Evolutionary conservation across 148 eudicot species (phyloP).

Genomic region (Dysphania ambrosioides): DNA sequence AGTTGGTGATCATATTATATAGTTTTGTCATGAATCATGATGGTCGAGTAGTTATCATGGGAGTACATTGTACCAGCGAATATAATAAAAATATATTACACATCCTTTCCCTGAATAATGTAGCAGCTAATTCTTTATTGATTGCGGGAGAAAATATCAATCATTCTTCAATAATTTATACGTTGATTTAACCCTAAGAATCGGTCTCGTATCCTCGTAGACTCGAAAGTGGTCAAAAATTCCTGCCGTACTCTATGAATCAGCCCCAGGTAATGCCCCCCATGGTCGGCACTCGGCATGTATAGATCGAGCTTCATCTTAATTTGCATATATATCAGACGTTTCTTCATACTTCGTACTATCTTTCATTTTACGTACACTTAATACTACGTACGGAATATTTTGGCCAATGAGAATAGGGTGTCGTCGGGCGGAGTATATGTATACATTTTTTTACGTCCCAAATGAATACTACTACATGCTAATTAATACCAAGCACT

Average conservation of each 20-base stretch:
- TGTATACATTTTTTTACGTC: no score
- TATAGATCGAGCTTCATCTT: background rate
- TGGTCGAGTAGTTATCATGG: conserved; percentile 28
- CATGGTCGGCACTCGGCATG: conserved; percentile 1
- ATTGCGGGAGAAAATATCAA: conserved; percentile 11
- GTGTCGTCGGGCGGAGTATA: no score
- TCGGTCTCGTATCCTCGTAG: conserved; percentile 31
- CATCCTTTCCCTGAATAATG: conserved; percentile 1
- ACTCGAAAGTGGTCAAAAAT: conserved; percentile 32
- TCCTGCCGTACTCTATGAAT: background rate
- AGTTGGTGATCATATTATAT: background rate
- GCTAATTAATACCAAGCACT: no score
- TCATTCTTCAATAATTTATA: conserved; percentile 18
- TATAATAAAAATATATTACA: background rate
- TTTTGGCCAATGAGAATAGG: no score
- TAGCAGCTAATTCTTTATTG: conserved; percentile 7
- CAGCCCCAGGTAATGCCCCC: background rate
- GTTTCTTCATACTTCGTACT: no score
- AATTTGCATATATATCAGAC: background rate
- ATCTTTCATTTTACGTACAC: no score
- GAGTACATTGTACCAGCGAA: conserved; percentile 22
- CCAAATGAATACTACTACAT: no score
- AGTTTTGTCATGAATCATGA: conserved; percentile 14
- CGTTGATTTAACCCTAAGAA: conserved; percentile 19
- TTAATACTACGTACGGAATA: no score